phyloP scores from a whole-genome alignment of 257 asterid species.

The Solanum sejunctum region DNA sequence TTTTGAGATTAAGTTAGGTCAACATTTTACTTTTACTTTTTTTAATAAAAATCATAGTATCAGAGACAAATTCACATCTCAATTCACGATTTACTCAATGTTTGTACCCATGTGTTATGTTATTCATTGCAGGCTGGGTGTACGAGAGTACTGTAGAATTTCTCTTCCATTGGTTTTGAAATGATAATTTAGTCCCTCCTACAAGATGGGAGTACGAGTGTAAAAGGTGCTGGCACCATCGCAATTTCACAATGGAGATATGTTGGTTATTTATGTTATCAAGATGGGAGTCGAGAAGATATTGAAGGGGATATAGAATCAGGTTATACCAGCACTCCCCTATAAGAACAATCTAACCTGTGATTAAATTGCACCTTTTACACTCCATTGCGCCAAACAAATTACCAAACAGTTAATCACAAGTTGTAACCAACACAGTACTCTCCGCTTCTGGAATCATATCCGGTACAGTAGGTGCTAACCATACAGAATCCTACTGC shows the following conservation, averaged over 20 bases:
- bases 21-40: no score
- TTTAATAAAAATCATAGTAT: no score
- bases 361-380: not conserved
- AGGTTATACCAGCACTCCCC: not conserved
- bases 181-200: no score
- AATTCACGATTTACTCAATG: no score
- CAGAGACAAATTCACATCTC: not conserved
- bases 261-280: not conserved
- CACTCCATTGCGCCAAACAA: not conserved
- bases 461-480: not conserved
- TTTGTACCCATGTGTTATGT: not conserved
- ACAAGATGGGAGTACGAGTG: no score
- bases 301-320: not conserved
- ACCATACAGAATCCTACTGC: not conserved
- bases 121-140: no score
- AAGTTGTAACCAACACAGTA: not conserved
- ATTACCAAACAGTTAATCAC: not conserved
- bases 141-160: no score
- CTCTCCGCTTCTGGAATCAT: not conserved
- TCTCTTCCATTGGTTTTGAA: no score
- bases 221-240: no score
- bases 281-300: not conserved
- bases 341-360: not conserved
- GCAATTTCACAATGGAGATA: not conserved
- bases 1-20: not conserved